Evolutionary conservation across 768 basidiomycete genomes (phyloP).

Genomic region (Mycena amicta): DNA sequence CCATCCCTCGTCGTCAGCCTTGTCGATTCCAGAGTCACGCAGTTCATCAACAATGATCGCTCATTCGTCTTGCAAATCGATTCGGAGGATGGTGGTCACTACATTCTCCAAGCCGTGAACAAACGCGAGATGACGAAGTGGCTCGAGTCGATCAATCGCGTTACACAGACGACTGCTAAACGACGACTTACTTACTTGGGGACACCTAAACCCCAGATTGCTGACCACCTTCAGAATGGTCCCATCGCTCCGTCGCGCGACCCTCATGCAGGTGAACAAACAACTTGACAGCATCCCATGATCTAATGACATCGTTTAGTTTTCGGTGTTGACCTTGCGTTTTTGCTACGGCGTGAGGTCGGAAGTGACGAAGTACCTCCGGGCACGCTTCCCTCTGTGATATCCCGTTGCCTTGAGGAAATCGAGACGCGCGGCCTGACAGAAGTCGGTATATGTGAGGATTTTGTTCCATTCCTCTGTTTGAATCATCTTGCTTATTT

Average conservation of each 20-base stretch:
- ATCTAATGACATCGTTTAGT: constrained; percentile 39
- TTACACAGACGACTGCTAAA: constrained; percentile 46
- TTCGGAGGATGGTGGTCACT: constrained; percentile 86
- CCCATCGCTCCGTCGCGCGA: constrained; percentile 64
- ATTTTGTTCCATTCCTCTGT: too few species aligned
- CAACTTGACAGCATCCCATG: background rate
- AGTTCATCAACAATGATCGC: constrained; percentile 77
- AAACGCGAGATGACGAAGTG: constrained; percentile 75
- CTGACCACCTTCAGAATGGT: constrained; percentile 69
- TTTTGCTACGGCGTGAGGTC: constrained; percentile 68
- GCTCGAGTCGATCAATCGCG: constrained; percentile 72
- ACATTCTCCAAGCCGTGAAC: constrained; percentile 73
- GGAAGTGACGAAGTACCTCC: constrained; percentile 48
- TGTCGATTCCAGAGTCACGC: constrained; percentile 68
- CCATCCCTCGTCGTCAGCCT: constrained; percentile 76
- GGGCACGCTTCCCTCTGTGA: constrained; percentile 65
- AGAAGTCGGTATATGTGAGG: constrained; percentile 84
- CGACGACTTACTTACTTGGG: background rate
- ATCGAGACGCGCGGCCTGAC: constrained; percentile 75
- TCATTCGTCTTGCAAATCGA: constrained; percentile 83
- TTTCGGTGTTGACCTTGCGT: constrained; percentile 77
- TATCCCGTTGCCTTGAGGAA: constrained; percentile 67
- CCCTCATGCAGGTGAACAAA: constrained; percentile 67
- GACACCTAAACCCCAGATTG: background rate
- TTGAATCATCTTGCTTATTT: background rate